Percentiles rank a stretch among this genome's conserved stretches.
Conservation (phyloP, 2,329 filamentous ascomycete genomes). For the Allantophomopsis lycopodina region DNA sequence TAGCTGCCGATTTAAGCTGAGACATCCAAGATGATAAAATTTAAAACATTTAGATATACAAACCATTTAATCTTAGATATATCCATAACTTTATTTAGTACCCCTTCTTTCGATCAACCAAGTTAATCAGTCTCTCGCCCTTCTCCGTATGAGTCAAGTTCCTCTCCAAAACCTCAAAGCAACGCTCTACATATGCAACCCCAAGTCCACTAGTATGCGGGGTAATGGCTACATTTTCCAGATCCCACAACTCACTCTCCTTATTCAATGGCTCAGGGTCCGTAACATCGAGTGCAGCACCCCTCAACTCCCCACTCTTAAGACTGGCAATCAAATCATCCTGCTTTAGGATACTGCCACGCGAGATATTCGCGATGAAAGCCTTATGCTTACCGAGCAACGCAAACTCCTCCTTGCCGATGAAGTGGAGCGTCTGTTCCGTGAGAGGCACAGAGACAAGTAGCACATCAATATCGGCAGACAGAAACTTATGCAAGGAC, state of each 20-base stretch:
- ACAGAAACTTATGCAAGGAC: constrained; percentile 20
- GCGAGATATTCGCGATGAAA: constrained; percentile 49
- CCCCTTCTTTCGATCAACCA: constrained; percentile 43
- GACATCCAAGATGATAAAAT: too few relatives aligned
- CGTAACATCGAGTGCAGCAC: constrained; percentile 54
- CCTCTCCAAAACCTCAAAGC: constrained; percentile 39
- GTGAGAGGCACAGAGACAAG: constrained; percentile 23
- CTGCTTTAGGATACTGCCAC: constrained; percentile 47
- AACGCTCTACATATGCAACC: constrained; percentile 37
- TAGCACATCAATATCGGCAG: constrained; percentile 21
- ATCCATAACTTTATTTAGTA: constrained; percentile 30
- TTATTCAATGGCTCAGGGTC: constrained; percentile 51
- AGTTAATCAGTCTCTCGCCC: constrained; percentile 44
- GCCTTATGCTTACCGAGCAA: constrained; percentile 25
- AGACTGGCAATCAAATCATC: constrained; percentile 42
- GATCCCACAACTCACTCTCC: constrained; percentile 46
- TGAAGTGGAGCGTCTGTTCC: constrained; percentile 18
- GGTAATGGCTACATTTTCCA: constrained; percentile 47
- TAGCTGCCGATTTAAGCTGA: too few relatives aligned
- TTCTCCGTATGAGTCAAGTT: constrained; percentile 39
- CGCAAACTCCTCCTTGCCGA: constrained; percentile 25
- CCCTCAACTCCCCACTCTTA: constrained; percentile 33
- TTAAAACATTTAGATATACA: too few relatives aligned
- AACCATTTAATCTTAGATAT: neutral
- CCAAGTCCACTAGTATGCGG: constrained; percentile 48